Evolutionary conservation across 805 yeast genomes (phyloP), one percentile per base, ranked within the genome.

Genomic region (Blastobotrys parvus): DNA sequence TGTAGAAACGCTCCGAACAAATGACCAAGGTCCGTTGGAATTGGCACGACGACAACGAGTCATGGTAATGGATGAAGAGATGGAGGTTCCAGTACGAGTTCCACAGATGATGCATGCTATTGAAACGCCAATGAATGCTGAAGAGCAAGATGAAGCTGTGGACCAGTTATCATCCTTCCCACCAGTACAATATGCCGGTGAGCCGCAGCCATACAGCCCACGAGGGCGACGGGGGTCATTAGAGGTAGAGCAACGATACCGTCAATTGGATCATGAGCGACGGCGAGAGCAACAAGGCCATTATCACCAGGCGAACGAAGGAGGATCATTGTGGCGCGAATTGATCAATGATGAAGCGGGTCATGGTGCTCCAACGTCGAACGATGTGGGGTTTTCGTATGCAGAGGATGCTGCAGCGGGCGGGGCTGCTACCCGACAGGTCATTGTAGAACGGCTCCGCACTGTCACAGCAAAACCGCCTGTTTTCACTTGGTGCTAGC

Each of bases 21-120:
- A 69, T 1, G 68, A 71, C 18, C 80, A 78, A 31, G 85, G 87
- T 0, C 88, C 88, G 0, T 60, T 81, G 43, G 87, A 81, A 47
- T 61, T 82, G 10, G 80, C 78, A 1, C 64, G 83, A 46, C 59
- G 81, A 39, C 73, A 77, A 8, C 65, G 80, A 38, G 64, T 78
- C 23, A 54, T 76, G 43, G 74, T 81, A 0, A 68, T 74, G 64
- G 87, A 82, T 55, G 80, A 79, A 35, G 67, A 68, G 16, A 72
- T 78, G 75, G 74, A 71, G 41, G 72, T 78, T 2, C 84, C 87
- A 0, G 58, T 56, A n/a, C 57, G 50, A 8, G 59, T 64, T 19
- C 70, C 72, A 13, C 53, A 60, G 15, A 57, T 67, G 3, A 48
- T 63, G 13, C 56, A 74, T 53, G 78, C 79, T 1, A 70, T 76